Conservation (phyloP, 2,329 filamentous ascomycete species). For the Phyllosticta paracitricarpa region DNA sequence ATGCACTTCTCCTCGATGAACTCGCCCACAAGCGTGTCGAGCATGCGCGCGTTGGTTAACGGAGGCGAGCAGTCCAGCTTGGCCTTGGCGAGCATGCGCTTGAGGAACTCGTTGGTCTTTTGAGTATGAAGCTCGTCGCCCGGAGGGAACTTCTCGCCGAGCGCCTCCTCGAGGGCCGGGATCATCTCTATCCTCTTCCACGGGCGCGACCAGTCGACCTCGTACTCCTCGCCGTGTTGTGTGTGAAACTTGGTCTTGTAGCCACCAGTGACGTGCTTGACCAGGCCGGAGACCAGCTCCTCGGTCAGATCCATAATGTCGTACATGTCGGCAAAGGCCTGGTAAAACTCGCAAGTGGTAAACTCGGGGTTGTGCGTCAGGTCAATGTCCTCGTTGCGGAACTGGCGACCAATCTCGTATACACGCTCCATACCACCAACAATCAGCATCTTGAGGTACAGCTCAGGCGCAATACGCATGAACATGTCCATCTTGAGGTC, state of each 20-base stretch:
- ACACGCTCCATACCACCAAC: constrained; percentile 91
- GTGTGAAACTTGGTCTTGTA: constrained; percentile 82
- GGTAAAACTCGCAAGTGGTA: constrained; percentile 95
- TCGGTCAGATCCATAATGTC: constrained; percentile 88
- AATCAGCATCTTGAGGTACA: constrained; percentile 93
- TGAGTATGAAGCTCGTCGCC: constrained; percentile 80
- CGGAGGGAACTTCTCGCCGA: constrained; percentile 87
- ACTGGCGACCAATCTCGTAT: constrained; percentile 91
- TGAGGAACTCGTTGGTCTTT: constrained; percentile 83
- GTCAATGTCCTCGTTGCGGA: constrained; percentile 87
- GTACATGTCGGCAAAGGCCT: constrained; percentile 64
- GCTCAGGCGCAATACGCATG: constrained; percentile 87
- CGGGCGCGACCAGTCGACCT: constrained; percentile 92
- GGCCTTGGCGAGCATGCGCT: constrained; percentile 74
- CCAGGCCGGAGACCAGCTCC: constrained; percentile 80
- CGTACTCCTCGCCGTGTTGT: constrained; percentile 73
- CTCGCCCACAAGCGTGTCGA: constrained; percentile 83
- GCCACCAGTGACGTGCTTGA: constrained; percentile 77
- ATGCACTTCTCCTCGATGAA: constrained; percentile 91
- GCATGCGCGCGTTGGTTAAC: constrained; percentile 87
- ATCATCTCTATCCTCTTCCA: constrained; percentile 98
- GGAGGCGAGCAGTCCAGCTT: constrained; percentile 84
- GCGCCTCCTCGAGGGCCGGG: constrained; percentile 76
- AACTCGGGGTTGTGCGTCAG: constrained; percentile 98
- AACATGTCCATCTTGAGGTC: constrained; percentile 90